These are phyloP conservation scores for Phaeosphaeriaceae sp. DNA, from an alignment of 2,329 filamentous ascomycete species.

Conservation along the genomic window DNA sequence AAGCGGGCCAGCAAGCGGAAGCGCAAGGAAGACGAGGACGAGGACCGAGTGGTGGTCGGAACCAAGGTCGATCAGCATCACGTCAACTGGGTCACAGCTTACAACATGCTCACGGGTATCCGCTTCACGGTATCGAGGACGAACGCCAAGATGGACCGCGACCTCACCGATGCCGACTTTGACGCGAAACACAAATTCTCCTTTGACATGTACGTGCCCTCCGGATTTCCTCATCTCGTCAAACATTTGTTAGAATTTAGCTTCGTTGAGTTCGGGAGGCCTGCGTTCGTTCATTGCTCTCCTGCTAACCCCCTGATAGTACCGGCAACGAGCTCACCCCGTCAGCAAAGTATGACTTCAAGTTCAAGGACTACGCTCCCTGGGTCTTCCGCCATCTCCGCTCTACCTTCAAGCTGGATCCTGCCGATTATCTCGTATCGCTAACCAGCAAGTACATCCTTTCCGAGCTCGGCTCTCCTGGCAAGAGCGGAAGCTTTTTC, in stretches of 20 bases:
- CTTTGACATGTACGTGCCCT: conserved; percentile 84
- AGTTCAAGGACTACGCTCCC: conserved; percentile 99
- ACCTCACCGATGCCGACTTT: conserved; percentile 90
- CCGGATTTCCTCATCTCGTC: conserved; percentile 24
- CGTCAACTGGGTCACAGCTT: conserved; percentile 95
- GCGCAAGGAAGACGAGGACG: conserved; percentile 87
- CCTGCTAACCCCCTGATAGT: conserved; percentile 56
- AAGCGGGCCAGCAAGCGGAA: conserved; percentile 88
- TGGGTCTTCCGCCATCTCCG: conserved; percentile 97
- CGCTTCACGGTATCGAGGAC: conserved; percentile 95
- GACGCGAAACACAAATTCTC: conserved; percentile 95
- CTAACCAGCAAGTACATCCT: conserved; percentile 98
- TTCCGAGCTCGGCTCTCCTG: conserved; percentile 93
- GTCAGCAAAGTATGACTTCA: conserved; percentile 99
- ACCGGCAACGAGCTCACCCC: conserved; percentile 97
- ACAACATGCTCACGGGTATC: conserved; percentile 99
- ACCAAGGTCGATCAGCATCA: conserved; percentile 98
- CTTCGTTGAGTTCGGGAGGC: conserved; percentile 19
- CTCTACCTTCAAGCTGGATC: conserved; percentile 86
- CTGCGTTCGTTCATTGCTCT: background rate
- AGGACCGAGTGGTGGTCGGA: conserved; percentile 86
- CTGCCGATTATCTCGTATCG: conserved; percentile 97
- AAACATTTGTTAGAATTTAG: conserved; percentile 19
- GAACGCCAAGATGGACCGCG: conserved; percentile 93
- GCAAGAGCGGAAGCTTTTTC: conserved; percentile 99